phyloP scores from a whole-genome alignment of 345 rosid species.

The Cardamine resedifolia region DNA sequence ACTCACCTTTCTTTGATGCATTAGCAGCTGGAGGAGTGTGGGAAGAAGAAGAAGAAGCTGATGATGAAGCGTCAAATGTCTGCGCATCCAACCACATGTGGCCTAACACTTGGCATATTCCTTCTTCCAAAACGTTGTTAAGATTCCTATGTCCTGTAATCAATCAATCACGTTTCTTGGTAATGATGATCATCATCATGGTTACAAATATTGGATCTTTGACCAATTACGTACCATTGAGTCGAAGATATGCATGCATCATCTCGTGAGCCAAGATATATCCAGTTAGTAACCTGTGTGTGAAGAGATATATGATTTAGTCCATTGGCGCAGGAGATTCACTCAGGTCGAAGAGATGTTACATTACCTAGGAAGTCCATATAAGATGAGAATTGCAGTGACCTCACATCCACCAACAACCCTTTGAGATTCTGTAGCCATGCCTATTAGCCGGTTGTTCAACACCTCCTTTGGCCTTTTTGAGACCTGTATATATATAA shows the following conservation, averaged over 20 bases:
- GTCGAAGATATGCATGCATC: slow-evolving; percentile 99
- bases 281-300: slow-evolving; percentile 78
- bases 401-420: slow-evolving; percentile 74
- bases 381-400: slow-evolving; percentile 88
- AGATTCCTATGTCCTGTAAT: slow-evolving; percentile 65
- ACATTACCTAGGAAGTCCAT: slow-evolving; percentile 86
- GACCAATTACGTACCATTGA: slow-evolving; percentile 52
- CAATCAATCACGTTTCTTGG: too few relatives aligned
- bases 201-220: too few relatives aligned
- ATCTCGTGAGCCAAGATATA: slow-evolving; percentile 92
- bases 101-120: slow-evolving; percentile 88
- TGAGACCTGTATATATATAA: slow-evolving; percentile 53
- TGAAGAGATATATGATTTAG: neutral
- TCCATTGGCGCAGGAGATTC: neutral
- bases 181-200: too few relatives aligned
- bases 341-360: neutral
- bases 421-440: slow-evolving; percentile 63
- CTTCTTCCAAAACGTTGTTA: slow-evolving; percentile 76
- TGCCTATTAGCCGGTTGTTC: slow-evolving; percentile 46
- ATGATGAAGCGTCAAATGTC: slow-evolving; percentile 39
- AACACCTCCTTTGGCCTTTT: slow-evolving; percentile 48
- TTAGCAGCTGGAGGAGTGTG: slow-evolving; percentile 17
- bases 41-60: slow-evolving; percentile 38
- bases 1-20: slow-evolving; percentile 62
- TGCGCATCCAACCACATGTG: slow-evolving; percentile 83